Evolutionary conservation across 1,284 basidiomycete species (phyloP).

Genomic region (Phylloporus gajari): DNA sequence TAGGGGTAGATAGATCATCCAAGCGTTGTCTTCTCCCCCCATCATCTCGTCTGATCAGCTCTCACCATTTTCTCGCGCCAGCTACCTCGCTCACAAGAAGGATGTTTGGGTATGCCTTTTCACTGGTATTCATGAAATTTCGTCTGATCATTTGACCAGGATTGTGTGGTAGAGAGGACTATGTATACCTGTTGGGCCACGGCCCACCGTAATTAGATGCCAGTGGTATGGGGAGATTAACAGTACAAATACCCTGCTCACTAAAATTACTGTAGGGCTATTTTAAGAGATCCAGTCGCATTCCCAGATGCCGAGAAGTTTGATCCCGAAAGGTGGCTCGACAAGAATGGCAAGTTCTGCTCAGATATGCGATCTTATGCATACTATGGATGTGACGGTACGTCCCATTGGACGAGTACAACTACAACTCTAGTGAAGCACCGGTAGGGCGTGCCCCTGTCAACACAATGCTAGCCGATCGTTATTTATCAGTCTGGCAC

Average conservation of each 20-base stretch:
- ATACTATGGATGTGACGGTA: constrained; percentile 62
- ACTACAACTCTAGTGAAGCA: neutral
- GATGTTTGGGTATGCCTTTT: too few species aligned
- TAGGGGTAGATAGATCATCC: too few species aligned
- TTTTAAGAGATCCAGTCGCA: constrained; percentile 55
- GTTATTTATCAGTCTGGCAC: constrained; percentile 19
- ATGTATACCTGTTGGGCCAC: constrained; percentile 66
- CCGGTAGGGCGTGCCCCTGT: constrained; percentile 26
- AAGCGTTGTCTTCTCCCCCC: too few species aligned
- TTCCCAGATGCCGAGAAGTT: constrained; percentile 51
- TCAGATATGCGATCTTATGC: constrained; percentile 54
- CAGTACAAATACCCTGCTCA: neutral
- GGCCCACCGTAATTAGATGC: constrained; percentile 65
- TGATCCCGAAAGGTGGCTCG: constrained; percentile 66
- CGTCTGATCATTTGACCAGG: neutral
- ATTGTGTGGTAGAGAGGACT: constrained; percentile 53
- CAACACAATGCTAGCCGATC: constrained; percentile 25
- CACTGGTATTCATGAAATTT: too few species aligned
- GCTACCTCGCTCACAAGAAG: too few species aligned
- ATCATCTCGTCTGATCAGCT: too few species aligned
- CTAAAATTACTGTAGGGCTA: constrained; percentile 10
- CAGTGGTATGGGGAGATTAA: constrained; percentile 54
- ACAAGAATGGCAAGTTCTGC: constrained; percentile 55
- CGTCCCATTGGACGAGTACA: neutral
- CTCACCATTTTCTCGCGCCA: too few species aligned